Conservation (phyloP, 2,329 filamentous ascomycete genomes). For the Metarhizium album region DNA sequence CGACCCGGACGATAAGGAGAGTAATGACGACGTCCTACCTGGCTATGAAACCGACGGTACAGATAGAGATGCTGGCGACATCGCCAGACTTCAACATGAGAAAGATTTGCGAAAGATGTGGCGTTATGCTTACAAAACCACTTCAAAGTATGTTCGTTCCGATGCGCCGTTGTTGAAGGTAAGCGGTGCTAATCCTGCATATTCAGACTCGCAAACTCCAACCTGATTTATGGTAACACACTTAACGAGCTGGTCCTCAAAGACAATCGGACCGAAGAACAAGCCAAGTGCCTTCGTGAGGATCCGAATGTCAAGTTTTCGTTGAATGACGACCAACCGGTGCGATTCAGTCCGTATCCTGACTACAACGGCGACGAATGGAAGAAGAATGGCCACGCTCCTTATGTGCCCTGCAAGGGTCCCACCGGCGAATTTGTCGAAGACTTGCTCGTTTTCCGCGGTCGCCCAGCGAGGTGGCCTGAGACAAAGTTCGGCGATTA, state of each 20-base stretch:
- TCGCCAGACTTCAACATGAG: slow-evolving; percentile 27
- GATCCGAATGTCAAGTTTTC: slow-evolving; percentile 24
- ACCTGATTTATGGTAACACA: slow-evolving; percentile 47
- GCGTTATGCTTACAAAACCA: slow-evolving; percentile 29
- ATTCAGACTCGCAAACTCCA: slow-evolving; percentile 31
- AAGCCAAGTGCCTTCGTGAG: slow-evolving; percentile 19
- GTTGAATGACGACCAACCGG: slow-evolving; percentile 36
- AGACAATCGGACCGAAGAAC: slow-evolving; percentile 24
- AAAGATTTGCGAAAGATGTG: slow-evolving; percentile 32
- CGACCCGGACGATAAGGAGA: slow-evolving; percentile 24
- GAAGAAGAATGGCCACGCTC: slow-evolving; percentile 43
- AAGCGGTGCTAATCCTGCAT: not conserved
- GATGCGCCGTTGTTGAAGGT: not conserved
- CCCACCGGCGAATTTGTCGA: slow-evolving; percentile 47
- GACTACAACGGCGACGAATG: slow-evolving; percentile 54
- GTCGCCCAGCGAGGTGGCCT: slow-evolving; percentile 47
- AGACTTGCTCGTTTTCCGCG: slow-evolving; percentile 55
- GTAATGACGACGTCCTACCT: slow-evolving; percentile 23
- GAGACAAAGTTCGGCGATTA: slow-evolving; percentile 53
- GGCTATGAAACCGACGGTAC: slow-evolving; percentile 28
- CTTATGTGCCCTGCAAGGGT: slow-evolving; percentile 54
- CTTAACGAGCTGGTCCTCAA: slow-evolving; percentile 33
- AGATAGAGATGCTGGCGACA: slow-evolving; percentile 19
- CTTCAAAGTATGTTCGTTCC: slow-evolving; percentile 22
- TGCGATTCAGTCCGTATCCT: slow-evolving; percentile 61